These are phyloP conservation scores for Gillenia trifoliata DNA, from an alignment of 306 rosid species.

Conservation along the genomic window DNA sequence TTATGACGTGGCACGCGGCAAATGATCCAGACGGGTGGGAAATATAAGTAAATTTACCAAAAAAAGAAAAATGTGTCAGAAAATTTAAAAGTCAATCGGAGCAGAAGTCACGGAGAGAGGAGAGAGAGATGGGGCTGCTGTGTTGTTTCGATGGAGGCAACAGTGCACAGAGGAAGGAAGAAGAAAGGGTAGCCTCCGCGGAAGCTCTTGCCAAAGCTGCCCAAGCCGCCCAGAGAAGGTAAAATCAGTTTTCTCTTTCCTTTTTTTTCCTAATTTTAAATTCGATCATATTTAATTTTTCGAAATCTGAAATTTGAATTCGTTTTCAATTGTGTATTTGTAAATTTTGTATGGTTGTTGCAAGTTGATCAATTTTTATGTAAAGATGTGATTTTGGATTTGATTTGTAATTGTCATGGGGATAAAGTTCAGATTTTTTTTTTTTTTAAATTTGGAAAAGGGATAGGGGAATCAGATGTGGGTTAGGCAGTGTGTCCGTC, in stretches of 20 bases:
- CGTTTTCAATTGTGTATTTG: neutral
- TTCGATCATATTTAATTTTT: neutral
- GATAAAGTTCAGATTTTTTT: neutral
- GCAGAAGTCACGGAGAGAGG: neutral
- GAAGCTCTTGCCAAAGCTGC: slow-evolving; percentile 87
- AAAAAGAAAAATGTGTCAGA: neutral
- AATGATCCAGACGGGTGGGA: neutral
- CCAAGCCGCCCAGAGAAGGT: slow-evolving; percentile 90
- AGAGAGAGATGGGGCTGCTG: neutral
- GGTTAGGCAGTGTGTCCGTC: neutral
- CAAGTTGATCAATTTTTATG: neutral
- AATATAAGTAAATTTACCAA: neutral
- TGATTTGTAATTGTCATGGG: neutral
- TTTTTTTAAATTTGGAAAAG: neutral
- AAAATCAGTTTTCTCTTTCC: neutral
- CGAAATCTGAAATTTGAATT: neutral
- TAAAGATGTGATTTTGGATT: neutral
- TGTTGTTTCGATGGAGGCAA: slow-evolving; percentile 70
- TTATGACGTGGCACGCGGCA: slow-evolving; percentile 1
- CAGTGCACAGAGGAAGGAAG: slow-evolving; percentile 63
- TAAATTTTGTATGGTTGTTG: neutral
- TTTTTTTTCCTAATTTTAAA: neutral
- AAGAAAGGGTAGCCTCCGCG: slow-evolving; percentile 70
- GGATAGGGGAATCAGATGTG: neutral
- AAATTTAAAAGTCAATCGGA: neutral